A percentile compares a stretch with the other conserved stretches of the same genome.
phyloP scores from a whole-genome alignment of 768 basidiomycete genomes.

The Boletus sp. region DNA sequence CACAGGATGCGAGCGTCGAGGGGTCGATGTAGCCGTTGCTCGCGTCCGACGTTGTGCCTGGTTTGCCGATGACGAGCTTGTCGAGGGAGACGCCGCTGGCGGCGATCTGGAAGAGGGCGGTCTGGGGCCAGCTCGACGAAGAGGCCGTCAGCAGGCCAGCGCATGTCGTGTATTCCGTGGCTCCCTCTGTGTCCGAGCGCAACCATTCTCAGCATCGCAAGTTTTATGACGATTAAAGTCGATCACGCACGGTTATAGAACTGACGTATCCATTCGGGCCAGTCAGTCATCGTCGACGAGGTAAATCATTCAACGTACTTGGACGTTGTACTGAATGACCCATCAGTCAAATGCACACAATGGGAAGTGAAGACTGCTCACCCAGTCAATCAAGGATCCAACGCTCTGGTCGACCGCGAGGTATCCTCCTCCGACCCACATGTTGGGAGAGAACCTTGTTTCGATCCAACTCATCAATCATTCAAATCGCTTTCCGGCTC shows the following conservation, averaged over 20 bases:
- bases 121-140: constrained; percentile 58
- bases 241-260: constrained; percentile 28
- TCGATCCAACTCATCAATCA: not conserved
- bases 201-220: not conserved
- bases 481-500: not conserved
- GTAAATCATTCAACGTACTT: no score
- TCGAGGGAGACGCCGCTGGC: constrained; percentile 42
- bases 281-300: no score
- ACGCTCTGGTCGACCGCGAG: constrained; percentile 27
- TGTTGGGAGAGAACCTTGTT: constrained; percentile 18
- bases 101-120: constrained; percentile 9
- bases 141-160: constrained; percentile 44
- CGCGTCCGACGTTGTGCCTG: constrained; percentile 40
- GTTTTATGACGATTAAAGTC: not conserved
- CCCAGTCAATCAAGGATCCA: constrained; percentile 46
- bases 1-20: constrained; percentile 56
- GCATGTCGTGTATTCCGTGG: constrained; percentile 48
- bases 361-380: constrained; percentile 8
- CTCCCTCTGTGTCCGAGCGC: constrained; percentile 46
- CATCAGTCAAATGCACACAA: not conserved
- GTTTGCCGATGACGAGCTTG: constrained; percentile 60
- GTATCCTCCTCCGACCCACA: constrained; percentile 31
- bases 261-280: constrained; percentile 5
- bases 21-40: constrained; percentile 58
- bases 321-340: no score